Conservation (phyloP, 495 filamentous ascomycete species). For the Aspergillus sparsus region DNA sequence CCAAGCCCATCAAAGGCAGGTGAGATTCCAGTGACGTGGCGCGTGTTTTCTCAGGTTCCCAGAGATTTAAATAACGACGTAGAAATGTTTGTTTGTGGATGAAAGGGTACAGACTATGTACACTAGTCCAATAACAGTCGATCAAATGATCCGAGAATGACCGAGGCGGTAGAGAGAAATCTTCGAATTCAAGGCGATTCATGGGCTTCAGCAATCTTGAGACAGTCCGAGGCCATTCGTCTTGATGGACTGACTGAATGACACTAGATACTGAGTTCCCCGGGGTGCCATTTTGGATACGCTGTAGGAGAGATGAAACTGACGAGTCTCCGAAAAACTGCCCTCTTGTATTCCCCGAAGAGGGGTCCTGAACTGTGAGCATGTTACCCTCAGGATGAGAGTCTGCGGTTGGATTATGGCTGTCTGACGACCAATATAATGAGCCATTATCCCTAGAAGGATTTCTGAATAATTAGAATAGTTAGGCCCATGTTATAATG, state of each 20-base stretch:
- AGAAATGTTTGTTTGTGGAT: constrained; percentile 47
- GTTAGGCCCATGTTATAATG: background rate
- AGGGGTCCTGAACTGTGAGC: background rate
- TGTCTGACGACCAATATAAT: background rate
- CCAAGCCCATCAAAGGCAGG: constrained; percentile 34
- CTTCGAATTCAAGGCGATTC: constrained; percentile 22
- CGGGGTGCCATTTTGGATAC: background rate
- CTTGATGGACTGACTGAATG: background rate
- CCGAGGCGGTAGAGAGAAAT: constrained; percentile 42
- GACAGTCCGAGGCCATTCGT: background rate
- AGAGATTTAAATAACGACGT: constrained; percentile 43
- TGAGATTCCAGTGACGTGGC: background rate
- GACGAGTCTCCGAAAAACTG: constrained; percentile 9
- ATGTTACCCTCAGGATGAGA: background rate
- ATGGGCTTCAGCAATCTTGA: constrained; percentile 12
- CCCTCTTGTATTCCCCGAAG: background rate
- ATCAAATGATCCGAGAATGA: constrained; percentile 45
- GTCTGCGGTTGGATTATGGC: background rate
- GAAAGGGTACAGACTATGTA: constrained; percentile 46
- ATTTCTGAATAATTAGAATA: background rate
- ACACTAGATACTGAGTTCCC: background rate
- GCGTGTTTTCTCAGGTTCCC: constrained; percentile 25
- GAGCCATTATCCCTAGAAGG: background rate
- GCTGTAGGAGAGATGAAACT: background rate
- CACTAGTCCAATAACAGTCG: constrained; percentile 39